Evolutionary conservation across 163 green algal genomes (phyloP), one percentile per base, ranked within the genome.

Genomic region (Chloromonas sp.): DNA sequence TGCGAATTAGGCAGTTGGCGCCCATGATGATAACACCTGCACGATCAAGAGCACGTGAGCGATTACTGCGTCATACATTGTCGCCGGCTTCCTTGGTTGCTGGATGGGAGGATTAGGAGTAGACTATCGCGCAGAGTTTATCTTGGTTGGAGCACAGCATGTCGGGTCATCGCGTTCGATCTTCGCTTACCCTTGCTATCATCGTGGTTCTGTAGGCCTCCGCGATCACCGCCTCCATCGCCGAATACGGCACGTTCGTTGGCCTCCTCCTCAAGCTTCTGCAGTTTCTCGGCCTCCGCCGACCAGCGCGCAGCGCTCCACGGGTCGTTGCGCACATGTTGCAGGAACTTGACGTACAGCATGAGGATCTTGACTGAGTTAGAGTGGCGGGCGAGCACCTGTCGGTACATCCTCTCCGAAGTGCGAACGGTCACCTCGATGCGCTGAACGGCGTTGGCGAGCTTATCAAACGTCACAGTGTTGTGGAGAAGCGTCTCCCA

Each of bases 11-110:
- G 61, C 91, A 89, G 3, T 79, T 80, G 11, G 84, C 82, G 83
- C 90, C 92, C 77, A 94, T 92, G 77, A 92, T 84, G 70, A 92
- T 87, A 0, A 93, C 82, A 0, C 79, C 85, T 15, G 88, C 8
- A 76, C 8, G 11, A n/a, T 8, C 36, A 36, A 36, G 36, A 36
- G 36, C 36, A 36, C 36, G 36, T 36, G 36, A 36, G 36, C 36
- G 36, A 36, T 36, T 36, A 36, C 36, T 36, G 36, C 36, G 36
- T 36, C 36, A 36, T 36, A 36, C 36, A 36, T 36, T 36, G 36
- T 36, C 36, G 36, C 36, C 36, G 36, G 36, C 36, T 36, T 36
- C 36, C 36, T 36, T 36, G 36, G 36, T 36, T 36, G 36, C 36
- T 36, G 36, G 36, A 36, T 36, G 36, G 36, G 36, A 36, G 36